Percentiles rank a stretch among this genome's conserved stretches.
These are phyloP conservation scores for Andrographis paniculata DNA, from an alignment of 305 asterid genomes.

Conservation along the genomic window DNA sequence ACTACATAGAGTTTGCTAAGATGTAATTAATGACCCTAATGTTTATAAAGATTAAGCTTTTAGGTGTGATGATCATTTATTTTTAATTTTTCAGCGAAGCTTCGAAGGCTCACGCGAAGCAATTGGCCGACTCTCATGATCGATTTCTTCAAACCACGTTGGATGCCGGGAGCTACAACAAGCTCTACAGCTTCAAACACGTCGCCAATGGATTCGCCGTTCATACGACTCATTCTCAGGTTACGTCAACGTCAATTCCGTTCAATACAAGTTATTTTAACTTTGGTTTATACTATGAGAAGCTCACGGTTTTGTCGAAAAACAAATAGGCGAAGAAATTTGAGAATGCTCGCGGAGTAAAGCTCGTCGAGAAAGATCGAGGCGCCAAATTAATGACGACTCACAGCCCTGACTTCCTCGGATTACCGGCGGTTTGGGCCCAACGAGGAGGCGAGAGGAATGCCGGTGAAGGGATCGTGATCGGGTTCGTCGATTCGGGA, in stretches of 20 bases:
- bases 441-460: constrained; percentile 49
- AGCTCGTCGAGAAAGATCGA: constrained; percentile 59
- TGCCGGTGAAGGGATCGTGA: constrained; percentile 85
- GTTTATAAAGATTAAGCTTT: too few relatives aligned
- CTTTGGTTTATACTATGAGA: too few relatives aligned
- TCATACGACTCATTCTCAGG: constrained; percentile 75
- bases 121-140: constrained; percentile 57
- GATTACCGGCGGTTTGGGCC: constrained; percentile 57
- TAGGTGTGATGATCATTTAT: neutral
- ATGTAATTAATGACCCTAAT: too few relatives aligned
- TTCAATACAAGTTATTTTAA: too few relatives aligned
- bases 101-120: constrained; percentile 45
- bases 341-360: constrained; percentile 40
- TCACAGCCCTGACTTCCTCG: constrained; percentile 56
- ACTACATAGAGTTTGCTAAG: too few relatives aligned
- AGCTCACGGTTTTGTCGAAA: neutral
- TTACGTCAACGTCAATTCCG: too few relatives aligned
- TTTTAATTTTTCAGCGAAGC: constrained; percentile 27
- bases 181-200: constrained; percentile 83
- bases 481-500: constrained; percentile 80
- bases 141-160: constrained; percentile 41
- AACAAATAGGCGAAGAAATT: constrained; percentile 45
- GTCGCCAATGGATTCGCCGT: constrained; percentile 74
- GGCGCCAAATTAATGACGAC: constrained; percentile 69
- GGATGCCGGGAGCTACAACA: constrained; percentile 53